phyloP scores from a whole-genome alignment of 2,329 filamentous ascomycete species.

The Sporothrix brasiliensis region DNA sequence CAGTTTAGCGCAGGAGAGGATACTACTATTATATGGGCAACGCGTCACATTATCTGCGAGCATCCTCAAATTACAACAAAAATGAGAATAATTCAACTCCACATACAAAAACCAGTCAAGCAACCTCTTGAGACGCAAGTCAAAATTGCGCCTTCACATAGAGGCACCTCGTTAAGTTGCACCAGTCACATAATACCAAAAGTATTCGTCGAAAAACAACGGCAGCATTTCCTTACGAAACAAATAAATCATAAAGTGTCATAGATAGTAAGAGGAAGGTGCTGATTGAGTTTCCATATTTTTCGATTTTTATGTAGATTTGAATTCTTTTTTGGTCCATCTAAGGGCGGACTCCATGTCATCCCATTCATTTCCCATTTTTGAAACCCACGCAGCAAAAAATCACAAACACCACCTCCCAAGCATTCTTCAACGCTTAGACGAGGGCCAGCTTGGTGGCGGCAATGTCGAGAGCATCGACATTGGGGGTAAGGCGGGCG shows the following conservation, averaged over 20 bases:
- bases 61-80: background rate
- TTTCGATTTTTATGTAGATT: conserved; percentile 28
- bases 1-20: background rate
- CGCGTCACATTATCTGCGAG: background rate
- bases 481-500: conserved; percentile 90
- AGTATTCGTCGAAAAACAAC: background rate
- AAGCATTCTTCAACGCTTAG: conserved; percentile 55
- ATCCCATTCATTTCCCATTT: conserved; percentile 7
- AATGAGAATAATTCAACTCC: conserved; percentile 3
- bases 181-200: background rate
- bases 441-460: conserved; percentile 98
- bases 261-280: background rate
- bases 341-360: background rate
- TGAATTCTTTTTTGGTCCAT: conserved; percentile 5
- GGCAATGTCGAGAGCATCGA: conserved; percentile 98
- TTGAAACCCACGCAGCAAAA: conserved; percentile 15
- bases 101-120: too few relatives aligned
- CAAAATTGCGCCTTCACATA: background rate
- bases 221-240: background rate
- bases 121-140: too few relatives aligned
- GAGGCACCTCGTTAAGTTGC: background rate
- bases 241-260: background rate
- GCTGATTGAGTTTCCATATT: conserved; percentile 24
- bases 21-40: background rate
- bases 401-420: background rate